Conservation (phyloP, 208 protist genomes). For the Naegleria lovaniensis region DNA sequence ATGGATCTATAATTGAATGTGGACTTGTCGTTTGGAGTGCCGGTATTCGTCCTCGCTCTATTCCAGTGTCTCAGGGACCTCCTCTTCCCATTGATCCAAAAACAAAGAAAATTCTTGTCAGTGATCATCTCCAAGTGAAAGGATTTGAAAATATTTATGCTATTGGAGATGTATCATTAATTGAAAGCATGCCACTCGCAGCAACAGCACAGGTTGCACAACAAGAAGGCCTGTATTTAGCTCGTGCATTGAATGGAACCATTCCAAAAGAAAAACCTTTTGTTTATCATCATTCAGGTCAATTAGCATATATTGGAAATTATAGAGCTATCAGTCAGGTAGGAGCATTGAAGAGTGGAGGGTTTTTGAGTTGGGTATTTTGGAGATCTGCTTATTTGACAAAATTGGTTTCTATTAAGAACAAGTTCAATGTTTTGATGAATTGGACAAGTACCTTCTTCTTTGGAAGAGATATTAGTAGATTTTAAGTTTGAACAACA, state of each 20-base stretch:
- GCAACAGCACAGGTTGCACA: conserved; percentile 41
- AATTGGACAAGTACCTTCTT: conserved; percentile 34
- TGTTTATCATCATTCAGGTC: conserved; percentile 31
- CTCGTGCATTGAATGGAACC: conserved; percentile 31
- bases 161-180: conserved; percentile 36
- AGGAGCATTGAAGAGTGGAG: conserved; percentile 4
- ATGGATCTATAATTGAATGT: not conserved
- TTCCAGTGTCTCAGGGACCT: not conserved
- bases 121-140: conserved; percentile 10
- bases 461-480: conserved; percentile 27
- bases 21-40: conserved; percentile 37
- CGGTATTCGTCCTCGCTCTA: not conserved
- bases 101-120: not conserved
- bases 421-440: conserved; percentile 39
- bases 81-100: not conserved
- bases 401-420: conserved; percentile 28
- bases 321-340: conserved; percentile 28
- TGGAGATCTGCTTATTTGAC: conserved; percentile 43
- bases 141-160: conserved; percentile 34
- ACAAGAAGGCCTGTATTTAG: conserved; percentile 38
- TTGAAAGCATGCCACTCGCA: conserved; percentile 14
- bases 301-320: conserved; percentile 35
- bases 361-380: conserved; percentile 23
- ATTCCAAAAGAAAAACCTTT: conserved; percentile 2
- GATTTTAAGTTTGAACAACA: conserved; percentile 27